Conservation (phyloP, 345 rosid genomes). For the Syzygium oleosum region DNA sequence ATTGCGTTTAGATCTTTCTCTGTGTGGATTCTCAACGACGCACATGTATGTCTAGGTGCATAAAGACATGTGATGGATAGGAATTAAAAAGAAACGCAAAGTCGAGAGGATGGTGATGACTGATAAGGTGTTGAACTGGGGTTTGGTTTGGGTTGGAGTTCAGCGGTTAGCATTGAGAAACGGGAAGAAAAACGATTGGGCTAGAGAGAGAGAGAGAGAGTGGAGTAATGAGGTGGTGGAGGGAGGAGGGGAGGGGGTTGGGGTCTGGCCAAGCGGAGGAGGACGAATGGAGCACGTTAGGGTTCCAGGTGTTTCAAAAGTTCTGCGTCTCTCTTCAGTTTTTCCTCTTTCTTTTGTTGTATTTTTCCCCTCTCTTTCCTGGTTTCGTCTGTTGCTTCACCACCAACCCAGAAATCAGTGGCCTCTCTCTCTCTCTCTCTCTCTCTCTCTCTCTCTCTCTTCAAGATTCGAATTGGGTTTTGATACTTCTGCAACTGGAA, state of each 20-base stretch:
- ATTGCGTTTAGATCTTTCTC: slow-evolving; percentile 1
- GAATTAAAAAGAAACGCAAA: neutral
- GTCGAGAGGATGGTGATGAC: neutral
- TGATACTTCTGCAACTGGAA: neutral
- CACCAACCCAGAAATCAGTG: slow-evolving; percentile 49
- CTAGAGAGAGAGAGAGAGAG: neutral
- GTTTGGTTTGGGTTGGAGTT: slow-evolving; percentile 13
- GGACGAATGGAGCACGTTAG: slow-evolving; percentile 68
- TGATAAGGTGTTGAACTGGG: slow-evolving; percentile 5
- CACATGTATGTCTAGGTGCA: neutral
- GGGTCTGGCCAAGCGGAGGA: slow-evolving; percentile 29
- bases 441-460: neutral
- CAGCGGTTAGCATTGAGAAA: slow-evolving; percentile 9
- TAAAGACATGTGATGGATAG: neutral
- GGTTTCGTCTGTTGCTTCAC: neutral
- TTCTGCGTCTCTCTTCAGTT: slow-evolving; percentile 27
- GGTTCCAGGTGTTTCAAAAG: slow-evolving; percentile 72
- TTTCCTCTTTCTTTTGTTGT: neutral
- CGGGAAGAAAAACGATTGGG: neutral
- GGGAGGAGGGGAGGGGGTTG: slow-evolving; percentile 20
- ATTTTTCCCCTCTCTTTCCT: neutral
- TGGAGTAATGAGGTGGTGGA: neutral
- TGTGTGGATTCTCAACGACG: neutral
- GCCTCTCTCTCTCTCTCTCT: slow-evolving; percentile 13
- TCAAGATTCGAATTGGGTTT: neutral